Evolutionary conservation across 2,329 filamentous ascomycete species (phyloP).

Genomic region (Ampelomyces quisqualis): DNA sequence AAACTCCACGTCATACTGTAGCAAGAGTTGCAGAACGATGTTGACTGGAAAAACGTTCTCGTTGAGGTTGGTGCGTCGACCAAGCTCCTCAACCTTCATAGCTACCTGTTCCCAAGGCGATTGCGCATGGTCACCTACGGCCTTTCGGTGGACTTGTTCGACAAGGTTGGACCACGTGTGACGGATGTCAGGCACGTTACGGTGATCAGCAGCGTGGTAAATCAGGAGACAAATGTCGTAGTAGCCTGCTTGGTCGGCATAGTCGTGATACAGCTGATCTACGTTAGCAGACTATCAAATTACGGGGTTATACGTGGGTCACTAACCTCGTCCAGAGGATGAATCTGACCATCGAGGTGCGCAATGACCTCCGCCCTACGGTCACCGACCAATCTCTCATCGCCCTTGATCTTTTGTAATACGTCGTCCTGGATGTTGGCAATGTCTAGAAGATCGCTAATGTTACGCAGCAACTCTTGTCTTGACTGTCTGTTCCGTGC

Average conservation of each 20-base stretch:
- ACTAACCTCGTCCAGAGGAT: conserved; percentile 73
- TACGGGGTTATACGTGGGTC: not conserved
- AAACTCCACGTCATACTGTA: conserved; percentile 51
- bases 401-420: conserved; percentile 72
- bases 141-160: conserved; percentile 60
- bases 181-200: conserved; percentile 79
- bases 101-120: conserved; percentile 71
- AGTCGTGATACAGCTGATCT: conserved; percentile 81
- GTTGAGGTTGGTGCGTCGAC: conserved; percentile 57
- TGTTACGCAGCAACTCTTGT: conserved; percentile 80
- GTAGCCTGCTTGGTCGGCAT: conserved; percentile 87
- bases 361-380: conserved; percentile 64
- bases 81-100: conserved; percentile 59
- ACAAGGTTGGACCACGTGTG: conserved; percentile 84
- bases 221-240: conserved; percentile 92
- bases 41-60: conserved; percentile 58
- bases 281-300: conserved; percentile 22
- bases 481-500: conserved; percentile 66
- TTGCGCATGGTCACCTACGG: conserved; percentile 48
- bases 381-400: conserved; percentile 66
- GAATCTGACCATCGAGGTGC: conserved; percentile 74
- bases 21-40: conserved; percentile 38
- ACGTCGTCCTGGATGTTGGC: conserved; percentile 95
- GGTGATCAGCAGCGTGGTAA: conserved; percentile 87
- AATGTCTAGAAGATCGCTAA: conserved; percentile 83